phyloP scores from a whole-genome alignment of 345 rosid genomes.

The Eucalyptus tenuipes region DNA sequence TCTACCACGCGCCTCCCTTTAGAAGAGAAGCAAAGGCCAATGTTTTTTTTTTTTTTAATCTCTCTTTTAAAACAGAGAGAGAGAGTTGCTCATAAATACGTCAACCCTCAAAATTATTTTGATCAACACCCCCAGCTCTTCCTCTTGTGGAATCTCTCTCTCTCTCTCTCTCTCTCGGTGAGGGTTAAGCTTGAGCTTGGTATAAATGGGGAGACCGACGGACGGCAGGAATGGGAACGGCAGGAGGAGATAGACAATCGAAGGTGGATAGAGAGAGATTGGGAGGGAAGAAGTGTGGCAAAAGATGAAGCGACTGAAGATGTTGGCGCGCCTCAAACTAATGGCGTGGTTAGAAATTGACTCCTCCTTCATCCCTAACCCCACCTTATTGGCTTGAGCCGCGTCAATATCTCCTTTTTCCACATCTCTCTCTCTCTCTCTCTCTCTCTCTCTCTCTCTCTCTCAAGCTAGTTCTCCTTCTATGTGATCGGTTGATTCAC shows the following conservation, averaged over 20 bases:
- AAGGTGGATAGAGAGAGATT: background rate
- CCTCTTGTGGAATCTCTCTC: background rate
- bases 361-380: background rate
- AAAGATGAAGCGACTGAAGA: constrained; percentile 3
- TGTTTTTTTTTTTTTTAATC: background rate
- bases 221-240: background rate
- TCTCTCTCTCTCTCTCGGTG: background rate
- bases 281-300: background rate
- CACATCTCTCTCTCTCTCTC: background rate
- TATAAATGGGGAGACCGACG: background rate
- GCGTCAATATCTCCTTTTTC: constrained; percentile 36
- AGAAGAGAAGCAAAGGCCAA: background rate
- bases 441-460: background rate
- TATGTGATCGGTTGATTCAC: background rate
- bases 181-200: background rate
- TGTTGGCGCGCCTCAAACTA: constrained; percentile 36
- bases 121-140: background rate
- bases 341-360: constrained; percentile 14
- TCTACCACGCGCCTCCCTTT: background rate
- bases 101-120: background rate
- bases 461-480: background rate
- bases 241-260: background rate
- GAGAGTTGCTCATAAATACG: background rate
- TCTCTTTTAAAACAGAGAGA: background rate
- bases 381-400: constrained; percentile 29